Evolutionary conservation across 176 grass and related monocot genomes (phyloP).

Genomic region (Oryza brachyantha): DNA sequence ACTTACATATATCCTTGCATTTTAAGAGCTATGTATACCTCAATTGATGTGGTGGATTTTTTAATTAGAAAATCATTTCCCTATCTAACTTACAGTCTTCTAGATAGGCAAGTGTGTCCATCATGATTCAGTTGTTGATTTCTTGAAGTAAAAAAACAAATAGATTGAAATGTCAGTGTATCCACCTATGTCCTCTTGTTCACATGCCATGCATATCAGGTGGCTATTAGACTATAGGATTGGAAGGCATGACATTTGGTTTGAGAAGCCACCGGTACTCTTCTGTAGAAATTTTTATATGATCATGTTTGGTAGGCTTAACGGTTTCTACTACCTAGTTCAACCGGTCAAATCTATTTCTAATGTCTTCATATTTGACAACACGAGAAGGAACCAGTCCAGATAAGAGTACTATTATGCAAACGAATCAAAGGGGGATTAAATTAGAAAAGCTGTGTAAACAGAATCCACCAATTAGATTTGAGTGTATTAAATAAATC

Average conservation of each 20-base stretch:
- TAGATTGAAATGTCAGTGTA: background rate
- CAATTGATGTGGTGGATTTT: background rate
- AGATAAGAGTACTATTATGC: background rate
- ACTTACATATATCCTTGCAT: background rate
- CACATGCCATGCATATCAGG: background rate
- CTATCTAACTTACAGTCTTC: background rate
- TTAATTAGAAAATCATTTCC: too few relatives aligned
- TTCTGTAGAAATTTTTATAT: background rate
- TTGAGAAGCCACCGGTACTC: background rate
- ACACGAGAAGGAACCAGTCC: background rate
- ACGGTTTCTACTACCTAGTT: background rate
- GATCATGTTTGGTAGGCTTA: background rate
- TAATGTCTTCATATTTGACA: background rate
- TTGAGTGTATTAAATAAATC: background rate
- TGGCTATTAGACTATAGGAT: background rate
- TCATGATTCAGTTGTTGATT: background rate
- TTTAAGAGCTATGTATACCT: too few relatives aligned
- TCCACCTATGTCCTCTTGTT: background rate
- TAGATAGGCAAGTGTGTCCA: background rate
- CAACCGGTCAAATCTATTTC: constrained; percentile 18
- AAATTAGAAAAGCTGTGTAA: constrained; percentile 1
- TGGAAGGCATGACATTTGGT: background rate
- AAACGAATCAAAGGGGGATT: background rate
- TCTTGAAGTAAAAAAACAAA: too few relatives aligned
- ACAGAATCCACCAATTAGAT: constrained; percentile 35